Base-by-base conservation (phyloP, 805 yeast genomes). In the Metschnikowia picachoensis region DNA sequence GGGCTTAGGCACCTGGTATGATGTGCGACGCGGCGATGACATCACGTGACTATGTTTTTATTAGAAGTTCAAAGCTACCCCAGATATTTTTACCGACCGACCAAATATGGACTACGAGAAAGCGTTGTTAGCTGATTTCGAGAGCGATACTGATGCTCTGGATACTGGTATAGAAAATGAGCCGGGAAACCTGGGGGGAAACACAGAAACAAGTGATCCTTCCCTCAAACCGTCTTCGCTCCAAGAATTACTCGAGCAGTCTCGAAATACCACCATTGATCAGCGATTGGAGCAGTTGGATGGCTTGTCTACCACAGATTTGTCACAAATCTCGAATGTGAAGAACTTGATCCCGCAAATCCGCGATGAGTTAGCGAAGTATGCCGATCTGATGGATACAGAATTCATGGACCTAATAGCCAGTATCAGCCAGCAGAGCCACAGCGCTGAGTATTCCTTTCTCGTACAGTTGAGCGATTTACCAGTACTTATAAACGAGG, bases 401-500 rank as follows among this genome's bases (percentile, higher is more conserved):
- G 69, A 68, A 46, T 67, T 60, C 46, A 53, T 62, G 37, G 66
- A 67, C 37, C 56, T 63, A 9, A 39, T 65, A n/a, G 58, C 71
- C 7, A 56, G 61, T 15, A 51, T 67, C 13, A 58, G 58, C 30
- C 60, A 54, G 37, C 62, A 62, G 31, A 64, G 58, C 25, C 67
- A 66, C 9, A 82, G 50, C 27, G 46, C 35, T 5, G 56, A 81
- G 52, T 73, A 75, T 53, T 61, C 67, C n/a, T 74, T 85, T 28
- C 62, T 87, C 10, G 66, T 77, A 5, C 62, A 64, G 12, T 74
- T 83, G 8, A 85, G 84, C 60, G 78, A 73, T 36, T 56, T 78
- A n/a, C 67, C 82, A 0, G 73, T 74, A 10, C 74, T 79, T 7
- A 71, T 86, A 2, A 73, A 74, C 38, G 67, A 68, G 12, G 92